A percentile compares a stretch with the other conserved stretches of the same genome.
phyloP scores from a whole-genome alignment of 2,329 filamentous ascomycete genomes.

The Diaporthe australafricana region DNA sequence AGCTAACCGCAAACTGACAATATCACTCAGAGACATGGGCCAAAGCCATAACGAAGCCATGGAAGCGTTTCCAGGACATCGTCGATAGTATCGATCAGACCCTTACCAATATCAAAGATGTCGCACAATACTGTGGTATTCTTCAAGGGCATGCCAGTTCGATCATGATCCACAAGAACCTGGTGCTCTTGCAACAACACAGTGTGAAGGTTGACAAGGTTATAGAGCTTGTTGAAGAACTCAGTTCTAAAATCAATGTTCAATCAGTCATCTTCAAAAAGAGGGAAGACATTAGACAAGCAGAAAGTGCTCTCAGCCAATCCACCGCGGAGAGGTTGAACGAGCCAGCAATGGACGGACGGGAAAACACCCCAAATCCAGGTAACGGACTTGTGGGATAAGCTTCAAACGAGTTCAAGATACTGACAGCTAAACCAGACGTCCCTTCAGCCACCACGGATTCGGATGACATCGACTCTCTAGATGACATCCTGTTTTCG shows the following conservation, averaged over 20 bases:
- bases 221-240: neutral
- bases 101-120: neutral
- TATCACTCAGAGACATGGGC: neutral
- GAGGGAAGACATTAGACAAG: conserved; percentile 1
- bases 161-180: neutral
- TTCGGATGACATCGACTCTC: neutral
- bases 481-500: neutral
- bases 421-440: neutral
- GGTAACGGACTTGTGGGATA: neutral
- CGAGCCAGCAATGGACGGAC: neutral
- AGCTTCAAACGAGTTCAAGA: too few relatives aligned
- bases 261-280: neutral
- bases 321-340: conserved; percentile 2
- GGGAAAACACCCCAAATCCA: neutral
- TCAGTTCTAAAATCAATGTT: neutral
- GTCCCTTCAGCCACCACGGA: neutral
- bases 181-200: neutral
- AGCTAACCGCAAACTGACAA: too few relatives aligned
- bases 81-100: conserved; percentile 1
- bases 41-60: neutral
- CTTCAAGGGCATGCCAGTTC: neutral
- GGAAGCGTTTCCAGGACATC: conserved; percentile 4
- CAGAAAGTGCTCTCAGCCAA: neutral
- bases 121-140: neutral
- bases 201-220: neutral